Evolutionary conservation across 257 asterid species (phyloP).

Genomic region (Mitragyna speciosa): DNA sequence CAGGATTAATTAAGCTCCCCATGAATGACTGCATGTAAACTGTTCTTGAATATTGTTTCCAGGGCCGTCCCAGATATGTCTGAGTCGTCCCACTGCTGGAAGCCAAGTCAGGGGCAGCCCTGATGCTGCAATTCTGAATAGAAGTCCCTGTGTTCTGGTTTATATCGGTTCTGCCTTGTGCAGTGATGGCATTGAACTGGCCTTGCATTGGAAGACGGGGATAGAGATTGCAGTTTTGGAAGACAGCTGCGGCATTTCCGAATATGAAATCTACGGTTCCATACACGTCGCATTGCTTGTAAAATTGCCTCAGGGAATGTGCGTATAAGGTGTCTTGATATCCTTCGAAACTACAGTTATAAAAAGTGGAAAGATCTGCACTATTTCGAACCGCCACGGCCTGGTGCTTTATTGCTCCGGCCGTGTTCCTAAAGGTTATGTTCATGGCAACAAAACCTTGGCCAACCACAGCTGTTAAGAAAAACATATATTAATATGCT

Average conservation of each 20-base stretch:
- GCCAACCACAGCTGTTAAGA: conserved; percentile 16
- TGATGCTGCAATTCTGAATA: conserved; percentile 48
- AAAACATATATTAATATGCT: not conserved
- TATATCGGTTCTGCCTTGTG: conserved; percentile 66
- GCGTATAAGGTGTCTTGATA: conserved; percentile 26
- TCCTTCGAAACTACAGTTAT: conserved; percentile 20
- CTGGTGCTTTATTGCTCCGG: conserved; percentile 23
- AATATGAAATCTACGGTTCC: conserved; percentile 28
- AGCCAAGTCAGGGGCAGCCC: conserved; percentile 48
- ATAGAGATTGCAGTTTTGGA: conserved; percentile 20
- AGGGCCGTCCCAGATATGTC: conserved; percentile 69
- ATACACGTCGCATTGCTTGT: conserved; percentile 22
- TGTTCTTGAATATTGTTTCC: conserved; percentile 68
- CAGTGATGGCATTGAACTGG: conserved; percentile 35
- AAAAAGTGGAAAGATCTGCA: conserved; percentile 24
- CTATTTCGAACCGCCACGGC: conserved; percentile 27
- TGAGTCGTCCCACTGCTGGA: conserved; percentile 1
- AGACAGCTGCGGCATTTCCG: conserved; percentile 24
- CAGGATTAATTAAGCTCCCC: conserved; percentile 41
- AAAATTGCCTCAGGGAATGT: conserved; percentile 22
- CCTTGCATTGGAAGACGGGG: conserved; percentile 3
- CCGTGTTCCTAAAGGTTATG: conserved; percentile 24
- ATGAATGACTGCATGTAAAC: conserved; percentile 54
- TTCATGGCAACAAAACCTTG: conserved; percentile 19
- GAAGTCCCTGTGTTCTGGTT: conserved; percentile 81